Percentiles rank a stretch among this genome's conserved stretches.
Evolutionary conservation across 2,329 filamentous ascomycete species (phyloP).

Genomic region (Talaromyces marneffei): DNA sequence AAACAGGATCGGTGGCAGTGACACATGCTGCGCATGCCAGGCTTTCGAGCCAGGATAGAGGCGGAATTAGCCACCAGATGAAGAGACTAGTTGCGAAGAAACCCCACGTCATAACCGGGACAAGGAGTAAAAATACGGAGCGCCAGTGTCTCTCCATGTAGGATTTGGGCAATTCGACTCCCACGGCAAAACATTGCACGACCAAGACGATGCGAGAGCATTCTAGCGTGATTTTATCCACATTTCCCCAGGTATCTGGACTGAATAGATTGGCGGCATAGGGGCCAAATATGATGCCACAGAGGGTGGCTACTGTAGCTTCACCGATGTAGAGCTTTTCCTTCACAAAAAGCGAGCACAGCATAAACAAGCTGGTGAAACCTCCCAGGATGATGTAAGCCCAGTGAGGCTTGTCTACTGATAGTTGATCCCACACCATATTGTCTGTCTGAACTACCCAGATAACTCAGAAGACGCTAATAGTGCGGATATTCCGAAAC

Average conservation of each 20-base stretch:
- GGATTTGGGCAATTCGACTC: constrained; percentile 61
- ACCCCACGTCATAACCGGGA: constrained; percentile 96
- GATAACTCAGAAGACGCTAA: not conserved
- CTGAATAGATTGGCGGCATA: constrained; percentile 61
- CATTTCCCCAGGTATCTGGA: constrained; percentile 57
- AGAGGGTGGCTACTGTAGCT: constrained; percentile 78
- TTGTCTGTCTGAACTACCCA: constrained; percentile 14
- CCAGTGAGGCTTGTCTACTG: constrained; percentile 88
- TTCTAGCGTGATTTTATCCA: constrained; percentile 63
- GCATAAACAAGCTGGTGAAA: constrained; percentile 97
- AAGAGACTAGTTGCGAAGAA: constrained; percentile 80
- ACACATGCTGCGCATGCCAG: constrained; percentile 86
- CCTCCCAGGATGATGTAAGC: constrained; percentile 97
- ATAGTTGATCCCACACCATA: constrained; percentile 49
- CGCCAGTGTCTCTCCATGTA: constrained; percentile 99
- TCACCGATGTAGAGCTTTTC: constrained; percentile 98
- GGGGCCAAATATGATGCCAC: constrained; percentile 65
- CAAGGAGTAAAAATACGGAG: constrained; percentile 77
- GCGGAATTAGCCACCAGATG: constrained; percentile 81
- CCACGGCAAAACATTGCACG: constrained; percentile 68
- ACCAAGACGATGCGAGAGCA: constrained; percentile 67
- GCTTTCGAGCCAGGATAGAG: constrained; percentile 82
- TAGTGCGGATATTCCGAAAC: not conserved
- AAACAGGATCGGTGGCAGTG: constrained; percentile 91
- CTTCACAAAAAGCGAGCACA: constrained; percentile 96